Conservation (phyloP, 108 stramenopile genomes). For the Stephanodiscus minutulus region DNA sequence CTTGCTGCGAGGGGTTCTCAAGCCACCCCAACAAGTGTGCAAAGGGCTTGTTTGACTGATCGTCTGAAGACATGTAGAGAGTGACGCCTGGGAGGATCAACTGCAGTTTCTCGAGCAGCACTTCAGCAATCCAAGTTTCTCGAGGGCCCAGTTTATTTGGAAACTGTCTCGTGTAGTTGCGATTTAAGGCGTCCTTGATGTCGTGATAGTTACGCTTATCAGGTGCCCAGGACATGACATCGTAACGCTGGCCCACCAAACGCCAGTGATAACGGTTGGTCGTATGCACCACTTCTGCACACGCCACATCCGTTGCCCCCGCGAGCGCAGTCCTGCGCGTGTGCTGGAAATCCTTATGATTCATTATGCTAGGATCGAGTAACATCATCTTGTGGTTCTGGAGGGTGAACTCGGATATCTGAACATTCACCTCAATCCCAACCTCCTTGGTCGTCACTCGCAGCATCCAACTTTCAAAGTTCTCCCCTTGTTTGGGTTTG, state of each 20-base stretch:
- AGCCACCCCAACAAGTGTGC: slow-evolving; percentile 90
- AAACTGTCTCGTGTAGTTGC: slow-evolving; percentile 76
- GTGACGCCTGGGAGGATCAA: slow-evolving; percentile 87
- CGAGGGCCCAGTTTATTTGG: slow-evolving; percentile 66
- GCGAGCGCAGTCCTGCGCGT: slow-evolving; percentile 59
- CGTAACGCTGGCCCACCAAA: slow-evolving; percentile 94
- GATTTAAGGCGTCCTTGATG: slow-evolving; percentile 67
- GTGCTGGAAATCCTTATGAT: slow-evolving; percentile 86
- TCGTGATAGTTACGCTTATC: slow-evolving; percentile 89
- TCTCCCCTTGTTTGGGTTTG: slow-evolving; percentile 76
- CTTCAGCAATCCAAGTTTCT: slow-evolving; percentile 91
- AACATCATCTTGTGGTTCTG: slow-evolving; percentile 97
- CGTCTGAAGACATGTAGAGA: slow-evolving; percentile 85
- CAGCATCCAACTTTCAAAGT: slow-evolving; percentile 97
- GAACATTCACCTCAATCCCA: slow-evolving; percentile 96
- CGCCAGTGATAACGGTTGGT: slow-evolving; percentile 95
- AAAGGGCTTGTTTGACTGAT: slow-evolving; percentile 83
- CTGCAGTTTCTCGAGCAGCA: slow-evolving; percentile 83
- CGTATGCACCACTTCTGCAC: slow-evolving; percentile 98
- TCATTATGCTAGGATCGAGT: slow-evolving; percentile 88
- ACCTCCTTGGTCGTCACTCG: slow-evolving; percentile 95
- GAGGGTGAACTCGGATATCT: slow-evolving; percentile 97
- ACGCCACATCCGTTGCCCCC: slow-evolving; percentile 85
- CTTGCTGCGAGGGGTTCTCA: slow-evolving; percentile 66
- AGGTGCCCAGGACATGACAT: slow-evolving; percentile 94